Evolutionary conservation across 2,329 filamentous ascomycete species (phyloP).

Genomic region (Aureobasidium melanogenum): DNA sequence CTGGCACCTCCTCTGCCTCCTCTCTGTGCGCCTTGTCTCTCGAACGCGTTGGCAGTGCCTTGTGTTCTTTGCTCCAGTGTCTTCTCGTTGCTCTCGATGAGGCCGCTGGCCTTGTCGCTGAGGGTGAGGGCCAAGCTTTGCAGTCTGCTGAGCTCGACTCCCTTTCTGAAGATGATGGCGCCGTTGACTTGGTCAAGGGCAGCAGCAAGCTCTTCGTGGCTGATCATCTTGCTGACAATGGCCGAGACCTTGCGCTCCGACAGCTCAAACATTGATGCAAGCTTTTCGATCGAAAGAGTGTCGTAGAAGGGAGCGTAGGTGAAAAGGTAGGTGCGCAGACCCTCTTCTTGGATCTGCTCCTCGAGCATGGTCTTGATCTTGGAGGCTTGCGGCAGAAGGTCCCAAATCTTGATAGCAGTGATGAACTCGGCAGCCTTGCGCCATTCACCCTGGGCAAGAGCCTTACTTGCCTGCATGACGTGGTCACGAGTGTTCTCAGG

Average conservation of each 20-base stretch:
- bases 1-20: conserved; percentile 51
- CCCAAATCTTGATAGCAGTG: conserved; percentile 99
- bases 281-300: conserved; percentile 76
- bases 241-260: conserved; percentile 84
- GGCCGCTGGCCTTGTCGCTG: conserved; percentile 88
- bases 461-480: conserved; percentile 98
- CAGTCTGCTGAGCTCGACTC: conserved; percentile 90
- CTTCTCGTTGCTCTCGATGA: conserved; percentile 96
- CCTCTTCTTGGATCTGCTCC: conserved; percentile 97
- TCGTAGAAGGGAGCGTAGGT: conserved; percentile 99
- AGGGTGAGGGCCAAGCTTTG: conserved; percentile 91
- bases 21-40: conserved; percentile 76
- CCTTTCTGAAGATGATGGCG: conserved; percentile 98
- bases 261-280: conserved; percentile 93
- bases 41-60: conserved; percentile 89
- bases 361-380: conserved; percentile 97
- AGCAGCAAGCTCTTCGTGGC: conserved; percentile 92
- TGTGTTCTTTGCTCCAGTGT: conserved; percentile 95
- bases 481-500: conserved; percentile 98
- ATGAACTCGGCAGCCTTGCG: conserved; percentile 92
- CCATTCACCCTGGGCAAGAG: conserved; percentile 94
- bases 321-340: conserved; percentile 95
- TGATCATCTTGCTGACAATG: conserved; percentile 98
- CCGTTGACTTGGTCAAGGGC: conserved; percentile 96
- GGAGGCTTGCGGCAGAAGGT: conserved; percentile 84